Base-by-base conservation (phyloP, 2,329 filamentous ascomycete genomes). In the Didymella lethalis region DNA sequence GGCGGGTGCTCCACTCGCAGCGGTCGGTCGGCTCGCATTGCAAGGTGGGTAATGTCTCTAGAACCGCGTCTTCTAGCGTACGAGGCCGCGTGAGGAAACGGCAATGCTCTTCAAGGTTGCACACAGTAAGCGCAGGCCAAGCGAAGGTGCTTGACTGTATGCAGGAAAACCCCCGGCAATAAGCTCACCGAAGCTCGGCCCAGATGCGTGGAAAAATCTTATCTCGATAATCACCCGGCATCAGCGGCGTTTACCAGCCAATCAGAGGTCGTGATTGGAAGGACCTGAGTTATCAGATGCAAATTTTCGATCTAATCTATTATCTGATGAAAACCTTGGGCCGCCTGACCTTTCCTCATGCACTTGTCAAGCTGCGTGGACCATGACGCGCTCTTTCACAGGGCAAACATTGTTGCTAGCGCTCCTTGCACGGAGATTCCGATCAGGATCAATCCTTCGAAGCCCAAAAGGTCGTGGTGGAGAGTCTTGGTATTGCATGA, bases 231-330 rank as follows among this genome's bases (percentile, higher is more conserved):
- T 70, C 66, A 53, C 38, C 61, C 59, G 61, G 57, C 62, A 64
- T 62, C 59, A 64, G 56, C 52, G 65, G 61, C 57, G 54, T 23
- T 40, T 18, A 10, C 8, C 28, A 38, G 28, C 67, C 61, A 67
- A 68, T 69, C 18, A 51, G 10, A 4, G 1, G 53, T 55, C 54
- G 49, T 45, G 51, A 26, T 29, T 32, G 31, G n/a, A 7, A 6
- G 32, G 7, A 18, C 18, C 18, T 18, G 18, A 40, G 58, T 69
- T 68, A 70, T 69, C 67, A 69, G 67, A 70, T 70, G 66, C 60
- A 64, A 68, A 64, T 59, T 64, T 65, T 67, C 59, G 48, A 69
- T 69, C 66, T 67, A 65, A 69, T 69, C 62, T 52, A 63, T 69
- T 66, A 70, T 70, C 67, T 64, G 67, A 68, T 70, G 59, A 48